Evolutionary conservation across 2,329 filamentous ascomycete species (phyloP).

Genomic region (Tolypocladium amazonense): DNA sequence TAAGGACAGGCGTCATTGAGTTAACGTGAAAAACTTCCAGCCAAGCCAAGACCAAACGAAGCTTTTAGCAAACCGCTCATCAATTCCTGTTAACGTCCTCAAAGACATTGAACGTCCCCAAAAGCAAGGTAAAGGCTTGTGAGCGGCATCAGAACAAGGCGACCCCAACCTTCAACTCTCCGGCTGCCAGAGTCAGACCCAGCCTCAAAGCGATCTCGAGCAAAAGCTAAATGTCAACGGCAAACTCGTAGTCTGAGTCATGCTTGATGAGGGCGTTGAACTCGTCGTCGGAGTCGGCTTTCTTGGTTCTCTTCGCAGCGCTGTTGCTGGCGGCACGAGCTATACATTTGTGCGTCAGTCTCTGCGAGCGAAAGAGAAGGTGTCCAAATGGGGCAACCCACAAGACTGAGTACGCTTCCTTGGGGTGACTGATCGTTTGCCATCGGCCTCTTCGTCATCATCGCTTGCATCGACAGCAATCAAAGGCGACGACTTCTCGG

Average conservation of each 20-base stretch:
- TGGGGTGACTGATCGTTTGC: not conserved
- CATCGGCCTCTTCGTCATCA: not conserved
- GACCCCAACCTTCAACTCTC: not conserved
- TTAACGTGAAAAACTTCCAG: not conserved
- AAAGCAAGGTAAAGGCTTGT: not conserved
- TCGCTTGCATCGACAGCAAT: not conserved
- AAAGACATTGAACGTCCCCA: not conserved
- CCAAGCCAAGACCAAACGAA: not conserved
- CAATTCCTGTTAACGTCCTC: not conserved
- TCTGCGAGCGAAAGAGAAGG: not conserved
- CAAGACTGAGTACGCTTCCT: not conserved
- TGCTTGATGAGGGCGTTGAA: not conserved
- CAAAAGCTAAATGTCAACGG: not conserved
- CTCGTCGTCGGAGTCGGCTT: not conserved
- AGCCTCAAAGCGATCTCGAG: no score
- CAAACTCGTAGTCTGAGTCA: not conserved
- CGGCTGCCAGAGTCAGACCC: not conserved
- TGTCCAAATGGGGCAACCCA: not conserved
- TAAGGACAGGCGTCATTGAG: not conserved
- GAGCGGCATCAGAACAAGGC: not conserved
- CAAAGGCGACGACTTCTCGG: conserved; percentile 5
- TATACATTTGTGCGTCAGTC: not conserved
- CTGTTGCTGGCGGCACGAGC: not conserved
- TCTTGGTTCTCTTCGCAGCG: conserved; percentile 1
- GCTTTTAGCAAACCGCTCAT: not conserved